phyloP scores from a whole-genome alignment of 2,329 filamentous ascomycete genomes.

The Penicillium palitans region DNA sequence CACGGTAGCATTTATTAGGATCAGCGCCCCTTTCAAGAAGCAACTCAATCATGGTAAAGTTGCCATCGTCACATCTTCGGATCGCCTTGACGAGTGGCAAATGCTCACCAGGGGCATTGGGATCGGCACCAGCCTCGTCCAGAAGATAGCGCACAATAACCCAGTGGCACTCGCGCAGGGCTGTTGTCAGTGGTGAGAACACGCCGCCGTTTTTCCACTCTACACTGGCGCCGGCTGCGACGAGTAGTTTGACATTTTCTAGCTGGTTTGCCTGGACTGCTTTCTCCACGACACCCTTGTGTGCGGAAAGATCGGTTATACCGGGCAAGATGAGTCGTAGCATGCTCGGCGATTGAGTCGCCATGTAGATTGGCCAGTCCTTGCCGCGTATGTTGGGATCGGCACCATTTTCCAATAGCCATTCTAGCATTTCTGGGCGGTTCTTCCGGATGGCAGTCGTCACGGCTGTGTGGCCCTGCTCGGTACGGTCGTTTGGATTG shows the following conservation, averaged over 20 bases:
- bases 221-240: slow-evolving; percentile 64
- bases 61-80: slow-evolving; percentile 56
- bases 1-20: slow-evolving; percentile 66
- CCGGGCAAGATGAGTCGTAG: slow-evolving; percentile 60
- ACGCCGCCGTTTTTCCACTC: slow-evolving; percentile 73
- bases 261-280: slow-evolving; percentile 67
- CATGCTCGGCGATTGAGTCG: slow-evolving; percentile 61
- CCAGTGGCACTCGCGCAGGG: slow-evolving; percentile 63
- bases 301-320: slow-evolving; percentile 37
- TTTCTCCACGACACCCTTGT: slow-evolving; percentile 67
- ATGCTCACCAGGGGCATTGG: slow-evolving; percentile 69
- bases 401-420: slow-evolving; percentile 59
- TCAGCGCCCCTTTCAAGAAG: slow-evolving; percentile 65
- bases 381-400: slow-evolving; percentile 64
- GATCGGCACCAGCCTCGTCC: slow-evolving; percentile 61
- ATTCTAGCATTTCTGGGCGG: slow-evolving; percentile 59
- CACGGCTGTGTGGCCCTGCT: slow-evolving; percentile 61
- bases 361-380: slow-evolving; percentile 71
- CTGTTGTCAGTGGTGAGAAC: slow-evolving; percentile 68
- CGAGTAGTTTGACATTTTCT: slow-evolving; percentile 65
- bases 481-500: slow-evolving; percentile 60
- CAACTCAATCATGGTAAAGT: slow-evolving; percentile 63
- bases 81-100: slow-evolving; percentile 70
- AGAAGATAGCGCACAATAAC: slow-evolving; percentile 64
- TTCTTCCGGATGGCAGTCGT: slow-evolving; percentile 66